Percentiles rank a stretch among this genome's conserved stretches.
Conservation (phyloP, 2,329 filamentous ascomycete genomes). For the Colletotrichum endophyticum region DNA sequence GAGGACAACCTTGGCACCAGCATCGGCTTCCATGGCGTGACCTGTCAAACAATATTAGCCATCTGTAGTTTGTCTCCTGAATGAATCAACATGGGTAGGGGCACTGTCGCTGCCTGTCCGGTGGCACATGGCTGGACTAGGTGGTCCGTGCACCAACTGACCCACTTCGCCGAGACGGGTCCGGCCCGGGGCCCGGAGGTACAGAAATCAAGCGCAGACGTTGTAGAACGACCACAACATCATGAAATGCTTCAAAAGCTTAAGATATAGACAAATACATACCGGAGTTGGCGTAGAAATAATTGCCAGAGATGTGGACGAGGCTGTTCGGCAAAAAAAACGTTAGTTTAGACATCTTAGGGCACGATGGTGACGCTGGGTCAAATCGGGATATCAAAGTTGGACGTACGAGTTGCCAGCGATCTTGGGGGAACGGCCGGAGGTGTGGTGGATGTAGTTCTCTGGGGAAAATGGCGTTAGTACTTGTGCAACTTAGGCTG, state of each 20-base stretch:
- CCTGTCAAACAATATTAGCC: conserved; percentile 50
- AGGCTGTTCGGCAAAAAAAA: not conserved
- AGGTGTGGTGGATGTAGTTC: conserved; percentile 66
- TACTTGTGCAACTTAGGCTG: not conserved
- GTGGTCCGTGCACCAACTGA: not conserved
- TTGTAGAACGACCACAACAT: not conserved
- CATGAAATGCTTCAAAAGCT: not conserved
- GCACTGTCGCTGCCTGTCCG: no score
- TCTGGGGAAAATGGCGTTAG: conserved; percentile 5
- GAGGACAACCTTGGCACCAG: conserved; percentile 46
- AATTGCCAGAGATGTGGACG: not conserved
- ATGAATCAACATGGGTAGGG: not conserved
- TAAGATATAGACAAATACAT: not conserved
- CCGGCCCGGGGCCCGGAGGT: not conserved
- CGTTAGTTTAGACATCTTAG: not conserved
- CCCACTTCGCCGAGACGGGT: not conserved
- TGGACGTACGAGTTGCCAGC: conserved; percentile 50
- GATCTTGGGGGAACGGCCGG: conserved; percentile 62
- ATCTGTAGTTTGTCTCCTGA: not conserved
- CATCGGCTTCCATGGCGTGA: conserved; percentile 62
- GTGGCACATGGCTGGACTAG: not conserved
- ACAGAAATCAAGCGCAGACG: not conserved
- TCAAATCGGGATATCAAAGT: not conserved
- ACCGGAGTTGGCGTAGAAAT: not conserved
- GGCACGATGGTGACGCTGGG: not conserved